Base-by-base conservation (phyloP, 2,329 filamentous ascomycete species). In the Epichloe sylvatica region DNA sequence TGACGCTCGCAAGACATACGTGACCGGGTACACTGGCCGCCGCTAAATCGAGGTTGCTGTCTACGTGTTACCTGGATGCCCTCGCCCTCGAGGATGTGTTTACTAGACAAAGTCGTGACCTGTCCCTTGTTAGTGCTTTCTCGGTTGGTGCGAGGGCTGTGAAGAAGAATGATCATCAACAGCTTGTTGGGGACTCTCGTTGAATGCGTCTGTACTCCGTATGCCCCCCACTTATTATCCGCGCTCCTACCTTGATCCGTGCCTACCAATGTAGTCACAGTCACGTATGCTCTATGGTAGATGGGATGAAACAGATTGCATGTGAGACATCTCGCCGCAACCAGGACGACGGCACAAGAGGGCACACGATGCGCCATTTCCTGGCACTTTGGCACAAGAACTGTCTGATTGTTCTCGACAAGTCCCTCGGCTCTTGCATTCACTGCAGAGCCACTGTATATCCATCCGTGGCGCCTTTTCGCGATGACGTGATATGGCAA, bases 401-500 rank as follows among this genome's bases (percentile, higher is more conserved):
- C 38, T 19, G 11, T 40, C 19, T 40, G 38, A 21, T 40, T 40
- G 38, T 23, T 41, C 39, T 19, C 21, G 19, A 41, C 39, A 11
- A 5, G 39, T 11, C 39, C 19, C n/a, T 41, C 39, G 39, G 21
- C 25, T 9, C 25, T 30, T 30, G 25, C 25, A 8, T 30, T 30
- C 3, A 30, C 25, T 9, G 25, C 25, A 30, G 25, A 30, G 36
- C 45, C 23, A 40, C n/a, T 17, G 13, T 15, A 11, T 25, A 40
- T 40, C 34, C 37, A 47, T 35, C 46, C 15, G 39, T 42, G 38
- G 46, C 46, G 46, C 39, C 5, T 12, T 41, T 25, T 23, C 30
- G 30, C 39, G 46, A 48, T 48, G 46, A 42, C 46, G 46, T 48
- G 46, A 35, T 48, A 48, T 35, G 19, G 46, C 39, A 33, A 48